These are phyloP conservation scores for Pouteria campechiana DNA, from an alignment of 179 eudicot species.

Conservation along the genomic window DNA sequence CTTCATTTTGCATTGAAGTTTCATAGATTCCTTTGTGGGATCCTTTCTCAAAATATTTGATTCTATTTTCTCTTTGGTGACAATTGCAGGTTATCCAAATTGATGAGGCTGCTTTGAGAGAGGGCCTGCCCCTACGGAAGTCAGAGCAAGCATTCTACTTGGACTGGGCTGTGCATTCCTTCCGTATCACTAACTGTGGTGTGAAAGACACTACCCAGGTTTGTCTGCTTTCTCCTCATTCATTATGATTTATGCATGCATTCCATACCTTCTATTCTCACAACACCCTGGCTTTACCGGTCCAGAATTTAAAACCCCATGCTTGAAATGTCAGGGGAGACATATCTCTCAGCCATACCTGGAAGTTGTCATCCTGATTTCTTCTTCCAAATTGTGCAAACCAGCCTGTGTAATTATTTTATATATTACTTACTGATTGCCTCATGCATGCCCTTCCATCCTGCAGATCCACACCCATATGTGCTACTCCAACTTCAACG, in stretches of 20 bases:
- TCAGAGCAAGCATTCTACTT: conserved; percentile 65
- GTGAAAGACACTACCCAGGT: conserved; percentile 86
- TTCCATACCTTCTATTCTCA: not conserved
- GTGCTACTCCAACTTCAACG: conserved; percentile 94
- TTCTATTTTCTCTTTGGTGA: too few relatives aligned
- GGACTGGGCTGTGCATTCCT: conserved; percentile 96
- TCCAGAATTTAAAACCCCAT: too few relatives aligned
- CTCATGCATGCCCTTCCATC: not conserved
- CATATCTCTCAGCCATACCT: too few relatives aligned
- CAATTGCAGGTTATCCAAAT: conserved; percentile 47
- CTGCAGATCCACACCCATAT: conserved; percentile 87
- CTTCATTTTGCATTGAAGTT: too few relatives aligned
- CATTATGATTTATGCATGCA: not conserved
- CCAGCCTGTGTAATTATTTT: not conserved
- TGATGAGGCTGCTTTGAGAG: conserved; percentile 84
- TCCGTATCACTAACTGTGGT: conserved; percentile 85
- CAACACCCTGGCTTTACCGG: not conserved
- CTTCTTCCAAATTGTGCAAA: too few relatives aligned
- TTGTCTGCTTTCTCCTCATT: not conserved
- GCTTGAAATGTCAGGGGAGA: too few relatives aligned
- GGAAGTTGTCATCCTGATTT: too few relatives aligned
- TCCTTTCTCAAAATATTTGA: too few relatives aligned
- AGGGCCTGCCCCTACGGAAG: conserved; percentile 72
- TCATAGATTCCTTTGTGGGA: too few relatives aligned
- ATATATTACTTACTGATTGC: not conserved